Evolutionary conservation across 2,329 filamentous ascomycete species (phyloP).

Genomic region (Calonectria pauciramosa): DNA sequence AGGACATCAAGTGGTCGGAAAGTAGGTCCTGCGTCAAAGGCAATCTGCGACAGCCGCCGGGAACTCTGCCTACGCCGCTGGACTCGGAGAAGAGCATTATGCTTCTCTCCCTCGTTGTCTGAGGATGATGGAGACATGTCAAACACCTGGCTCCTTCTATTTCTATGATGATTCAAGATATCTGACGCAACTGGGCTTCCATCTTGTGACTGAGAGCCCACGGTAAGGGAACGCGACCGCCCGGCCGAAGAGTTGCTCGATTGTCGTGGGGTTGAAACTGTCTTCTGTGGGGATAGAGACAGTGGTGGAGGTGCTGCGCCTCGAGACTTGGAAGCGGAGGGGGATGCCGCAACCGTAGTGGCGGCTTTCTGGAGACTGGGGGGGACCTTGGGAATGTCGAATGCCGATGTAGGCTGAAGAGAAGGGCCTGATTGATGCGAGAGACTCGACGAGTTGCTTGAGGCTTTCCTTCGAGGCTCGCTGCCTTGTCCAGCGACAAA

Average conservation of each 20-base stretch:
- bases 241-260: constrained; percentile 72
- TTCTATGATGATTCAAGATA: constrained; percentile 83
- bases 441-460: constrained; percentile 86
- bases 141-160: constrained; percentile 93
- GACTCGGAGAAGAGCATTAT: constrained; percentile 90
- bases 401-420: constrained; percentile 78
- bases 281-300: constrained; percentile 74
- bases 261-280: constrained; percentile 71
- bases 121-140: constrained; percentile 98
- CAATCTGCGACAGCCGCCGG: constrained; percentile 92
- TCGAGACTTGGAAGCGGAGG: constrained; percentile 72
- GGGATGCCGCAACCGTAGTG: constrained; percentile 65
- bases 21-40: constrained; percentile 83
- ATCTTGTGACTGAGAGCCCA: constrained; percentile 96
- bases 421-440: constrained; percentile 79
- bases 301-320: constrained; percentile 63
- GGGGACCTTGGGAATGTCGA: constrained; percentile 77
- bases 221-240: constrained; percentile 88
- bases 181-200: constrained; percentile 81
- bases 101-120: constrained; percentile 94
- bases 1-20: constrained; percentile 94
- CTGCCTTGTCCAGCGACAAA: constrained; percentile 88
- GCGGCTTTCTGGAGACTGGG: constrained; percentile 72
- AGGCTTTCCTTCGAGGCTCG: constrained; percentile 88
- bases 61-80: constrained; percentile 96